Conservation (phyloP, 257 asterid genomes). For the Lycium ferocissimum region DNA sequence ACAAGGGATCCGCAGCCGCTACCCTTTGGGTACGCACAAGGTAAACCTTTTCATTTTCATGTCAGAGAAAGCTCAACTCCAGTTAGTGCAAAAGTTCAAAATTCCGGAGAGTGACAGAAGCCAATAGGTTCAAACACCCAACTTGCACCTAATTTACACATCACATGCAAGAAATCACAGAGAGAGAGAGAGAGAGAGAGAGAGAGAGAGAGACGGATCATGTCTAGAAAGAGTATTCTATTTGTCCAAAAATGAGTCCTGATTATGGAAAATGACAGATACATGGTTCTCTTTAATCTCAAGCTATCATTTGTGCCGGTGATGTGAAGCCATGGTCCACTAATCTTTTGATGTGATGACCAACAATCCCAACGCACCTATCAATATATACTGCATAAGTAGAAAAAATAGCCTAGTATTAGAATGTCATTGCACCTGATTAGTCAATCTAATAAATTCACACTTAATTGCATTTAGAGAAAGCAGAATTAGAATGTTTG, state of each 20-base stretch:
- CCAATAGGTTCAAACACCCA: no score
- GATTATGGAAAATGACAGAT: conserved; percentile 19
- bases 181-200: neutral
- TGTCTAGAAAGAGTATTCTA: conserved; percentile 14
- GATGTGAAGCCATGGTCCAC: conserved; percentile 17
- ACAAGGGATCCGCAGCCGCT: no score
- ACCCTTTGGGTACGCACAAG: no score
- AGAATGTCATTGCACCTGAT: neutral
- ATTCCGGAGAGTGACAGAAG: no score
- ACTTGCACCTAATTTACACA: no score
- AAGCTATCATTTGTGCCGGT: neutral
- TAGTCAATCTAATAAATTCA: neutral
- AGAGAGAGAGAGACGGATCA: neutral
- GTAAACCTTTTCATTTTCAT: no score
- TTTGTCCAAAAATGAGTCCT: conserved; percentile 18
- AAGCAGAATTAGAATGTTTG: neutral
- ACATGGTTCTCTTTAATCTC: conserved; percentile 1
- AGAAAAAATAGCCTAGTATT: conserved; percentile 19
- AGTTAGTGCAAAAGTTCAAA: no score
- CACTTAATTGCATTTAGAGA: neutral
- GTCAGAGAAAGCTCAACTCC: no score
- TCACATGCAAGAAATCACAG: neutral
- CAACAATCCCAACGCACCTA: conserved; percentile 90
- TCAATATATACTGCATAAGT: conserved; percentile 78
- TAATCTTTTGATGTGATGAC: conserved; percentile 94